Conservation (phyloP, 2,329 filamentous ascomycete genomes). For the Ascomycota sp. region DNA sequence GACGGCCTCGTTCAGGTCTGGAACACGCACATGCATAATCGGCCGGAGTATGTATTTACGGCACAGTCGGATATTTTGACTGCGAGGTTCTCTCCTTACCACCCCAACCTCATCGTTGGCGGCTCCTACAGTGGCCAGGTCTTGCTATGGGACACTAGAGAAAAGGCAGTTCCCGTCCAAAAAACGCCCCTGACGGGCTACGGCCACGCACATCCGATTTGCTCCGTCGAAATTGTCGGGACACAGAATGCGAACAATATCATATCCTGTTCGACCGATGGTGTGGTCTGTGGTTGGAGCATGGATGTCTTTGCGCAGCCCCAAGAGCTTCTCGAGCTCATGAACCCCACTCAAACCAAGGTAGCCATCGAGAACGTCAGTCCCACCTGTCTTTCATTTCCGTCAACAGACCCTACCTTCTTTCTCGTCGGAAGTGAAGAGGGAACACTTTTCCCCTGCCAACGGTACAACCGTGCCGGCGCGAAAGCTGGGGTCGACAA, state of each 20-base stretch:
- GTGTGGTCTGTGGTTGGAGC: constrained; percentile 90
- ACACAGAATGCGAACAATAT: constrained; percentile 99
- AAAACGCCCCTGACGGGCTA: constrained; percentile 91
- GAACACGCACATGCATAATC: constrained; percentile 87
- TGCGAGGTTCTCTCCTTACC: constrained; percentile 95
- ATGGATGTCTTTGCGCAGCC: constrained; percentile 96
- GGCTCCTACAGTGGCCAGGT: constrained; percentile 95
- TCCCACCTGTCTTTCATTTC: constrained; percentile 87
- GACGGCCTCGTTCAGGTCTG: constrained; percentile 89
- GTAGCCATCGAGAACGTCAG: constrained; percentile 69
- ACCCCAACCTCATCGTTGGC: constrained; percentile 87
- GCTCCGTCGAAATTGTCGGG: constrained; percentile 85
- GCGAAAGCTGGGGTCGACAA: constrained; percentile 91
- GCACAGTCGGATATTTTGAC: constrained; percentile 89
- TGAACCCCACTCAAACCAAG: constrained; percentile 66
- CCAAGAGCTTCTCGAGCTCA: constrained; percentile 79
- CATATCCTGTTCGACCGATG: constrained; percentile 89
- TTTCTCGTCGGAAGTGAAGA: constrained; percentile 96
- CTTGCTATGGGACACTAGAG: constrained; percentile 87
- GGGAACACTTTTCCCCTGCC: constrained; percentile 87
- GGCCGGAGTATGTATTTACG: constrained; percentile 91
- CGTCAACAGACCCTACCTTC: constrained; percentile 85
- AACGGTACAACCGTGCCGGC: constrained; percentile 89
- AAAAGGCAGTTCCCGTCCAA: constrained; percentile 73
- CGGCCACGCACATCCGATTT: constrained; percentile 90